These are phyloP conservation scores for Eucalyptus brandiana DNA, from an alignment of 345 rosid genomes.

Conservation along the genomic window DNA sequence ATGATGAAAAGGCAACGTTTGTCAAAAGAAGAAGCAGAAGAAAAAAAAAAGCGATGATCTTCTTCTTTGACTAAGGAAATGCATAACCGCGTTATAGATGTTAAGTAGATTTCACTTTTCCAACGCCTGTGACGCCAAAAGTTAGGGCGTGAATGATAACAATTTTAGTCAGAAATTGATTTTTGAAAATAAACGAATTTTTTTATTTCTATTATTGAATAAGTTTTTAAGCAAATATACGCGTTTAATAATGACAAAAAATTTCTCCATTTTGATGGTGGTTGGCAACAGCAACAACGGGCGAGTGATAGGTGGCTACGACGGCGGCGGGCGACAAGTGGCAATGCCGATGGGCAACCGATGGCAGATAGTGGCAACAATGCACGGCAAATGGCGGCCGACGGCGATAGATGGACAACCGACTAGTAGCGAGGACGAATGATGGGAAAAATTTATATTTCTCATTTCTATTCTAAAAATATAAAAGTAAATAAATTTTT, in stretches of 20 bases:
- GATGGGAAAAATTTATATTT: fast-evolving
- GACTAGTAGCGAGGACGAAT: no score
- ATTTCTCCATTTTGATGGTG: no score
- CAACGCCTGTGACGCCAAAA: not conserved
- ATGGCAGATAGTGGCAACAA: fast-evolving
- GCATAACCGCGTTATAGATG: not conserved
- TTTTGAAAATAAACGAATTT: fast-evolving
- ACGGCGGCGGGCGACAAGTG: fast-evolving
- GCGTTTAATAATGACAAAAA: no score
- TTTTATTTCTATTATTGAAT: no score
- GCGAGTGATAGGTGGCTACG: fast-evolving
- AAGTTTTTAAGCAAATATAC: no score
- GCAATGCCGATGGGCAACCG: fast-evolving
- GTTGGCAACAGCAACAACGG: fast-evolving
- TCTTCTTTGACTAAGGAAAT: not conserved
- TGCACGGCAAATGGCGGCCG: fast-evolving
- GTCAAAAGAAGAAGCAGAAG: not conserved
- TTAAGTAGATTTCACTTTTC: not conserved
- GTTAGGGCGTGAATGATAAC: fast-evolving
- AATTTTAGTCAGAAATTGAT: fast-evolving
- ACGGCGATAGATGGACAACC: fast-evolving
- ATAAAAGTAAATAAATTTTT: no score
- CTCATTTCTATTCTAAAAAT: no score
- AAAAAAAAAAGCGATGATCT: not conserved
- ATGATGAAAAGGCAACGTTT: not conserved